Conservation (phyloP, 768 basidiomycete species). For the Hericium rajendrae region DNA sequence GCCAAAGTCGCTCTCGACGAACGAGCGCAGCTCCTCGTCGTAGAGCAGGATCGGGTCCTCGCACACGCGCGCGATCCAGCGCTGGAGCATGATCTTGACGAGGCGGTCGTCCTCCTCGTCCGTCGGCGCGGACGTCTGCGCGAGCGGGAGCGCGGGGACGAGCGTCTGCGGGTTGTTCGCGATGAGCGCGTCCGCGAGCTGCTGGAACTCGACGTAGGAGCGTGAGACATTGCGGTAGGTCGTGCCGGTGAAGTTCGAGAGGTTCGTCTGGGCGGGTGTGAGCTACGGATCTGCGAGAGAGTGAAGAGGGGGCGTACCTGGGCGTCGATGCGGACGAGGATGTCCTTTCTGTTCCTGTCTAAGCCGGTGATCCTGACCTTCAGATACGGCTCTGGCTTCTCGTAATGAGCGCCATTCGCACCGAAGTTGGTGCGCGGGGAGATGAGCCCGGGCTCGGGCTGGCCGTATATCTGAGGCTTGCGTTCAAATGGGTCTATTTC, state of each 20-base stretch:
- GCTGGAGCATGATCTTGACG: constrained; percentile 88
- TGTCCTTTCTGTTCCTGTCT: constrained; percentile 92
- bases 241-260: constrained; percentile 81
- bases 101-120: constrained; percentile 98
- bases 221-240: constrained; percentile 92
- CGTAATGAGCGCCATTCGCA: constrained; percentile 62
- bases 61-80: constrained; percentile 89
- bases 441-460: constrained; percentile 74
- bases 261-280: constrained; percentile 59
- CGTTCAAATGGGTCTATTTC: constrained; percentile 42
- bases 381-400: constrained; percentile 76
- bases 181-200: constrained; percentile 85
- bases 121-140: constrained; percentile 92
- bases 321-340: constrained; percentile 89
- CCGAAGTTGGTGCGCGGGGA: constrained; percentile 59
- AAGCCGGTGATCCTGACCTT: constrained; percentile 83
- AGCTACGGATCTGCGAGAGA: not conserved
- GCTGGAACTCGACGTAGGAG: constrained; percentile 90
- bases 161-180: constrained; percentile 94
- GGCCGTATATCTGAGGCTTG: constrained; percentile 81
- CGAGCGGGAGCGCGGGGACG: constrained; percentile 88
- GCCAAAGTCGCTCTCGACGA: constrained; percentile 97
- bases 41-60: constrained; percentile 81
- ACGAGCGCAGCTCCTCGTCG: constrained; percentile 91
- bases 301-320: constrained; percentile 47